A percentile compares a stretch with the other conserved stretches of the same genome.
These are phyloP conservation scores for Zygosaccharomyces sapae DNA, from an alignment of 1,139 yeast genomes.

Conservation along the genomic window DNA sequence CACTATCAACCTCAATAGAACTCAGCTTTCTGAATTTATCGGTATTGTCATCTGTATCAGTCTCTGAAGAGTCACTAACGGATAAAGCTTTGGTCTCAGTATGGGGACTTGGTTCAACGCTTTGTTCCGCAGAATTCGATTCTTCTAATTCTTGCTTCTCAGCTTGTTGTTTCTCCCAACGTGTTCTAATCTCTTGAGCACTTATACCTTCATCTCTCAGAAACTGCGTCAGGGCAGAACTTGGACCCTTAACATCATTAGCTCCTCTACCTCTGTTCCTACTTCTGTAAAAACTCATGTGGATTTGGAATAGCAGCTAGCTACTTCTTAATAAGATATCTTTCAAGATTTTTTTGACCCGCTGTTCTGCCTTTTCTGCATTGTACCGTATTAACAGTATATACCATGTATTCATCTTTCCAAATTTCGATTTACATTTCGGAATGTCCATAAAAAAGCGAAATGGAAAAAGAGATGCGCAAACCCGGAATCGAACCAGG, in stretches of 20 bases:
- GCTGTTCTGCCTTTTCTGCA: too few relatives aligned
- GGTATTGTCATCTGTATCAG: slow-evolving; percentile 16
- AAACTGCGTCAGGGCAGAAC: slow-evolving; percentile 74
- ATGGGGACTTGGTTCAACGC: slow-evolving; percentile 1
- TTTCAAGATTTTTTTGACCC: too few relatives aligned
- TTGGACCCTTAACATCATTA: slow-evolving; percentile 64
- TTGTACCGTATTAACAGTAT: too few relatives aligned
- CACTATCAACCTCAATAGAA: slow-evolving; percentile 28
- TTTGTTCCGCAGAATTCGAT: slow-evolving; percentile 7
- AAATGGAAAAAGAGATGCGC: too few relatives aligned
- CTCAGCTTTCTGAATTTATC: slow-evolving; percentile 10
- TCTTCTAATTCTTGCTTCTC: slow-evolving; percentile 10
- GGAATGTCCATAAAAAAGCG: too few relatives aligned
- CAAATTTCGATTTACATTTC: too few relatives aligned
- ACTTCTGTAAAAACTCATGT: slow-evolving; percentile 28
- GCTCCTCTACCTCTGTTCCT: slow-evolving; percentile 20
- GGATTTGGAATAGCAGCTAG: too few relatives aligned
- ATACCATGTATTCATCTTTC: too few relatives aligned
- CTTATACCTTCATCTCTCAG: slow-evolving; percentile 79
- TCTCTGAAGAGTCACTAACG: slow-evolving; percentile 10
- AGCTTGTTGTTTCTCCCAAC: slow-evolving; percentile 45
- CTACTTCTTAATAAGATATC: too few relatives aligned
- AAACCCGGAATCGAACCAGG: slow-evolving; percentile 28
- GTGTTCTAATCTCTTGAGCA: slow-evolving; percentile 68
- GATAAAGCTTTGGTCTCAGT: slow-evolving; percentile 4